Percentiles rank a stretch among this genome's conserved stretches.
phyloP scores from a whole-genome alignment of 2,329 filamentous ascomycete genomes.

The Drechmeria coniospora region DNA sequence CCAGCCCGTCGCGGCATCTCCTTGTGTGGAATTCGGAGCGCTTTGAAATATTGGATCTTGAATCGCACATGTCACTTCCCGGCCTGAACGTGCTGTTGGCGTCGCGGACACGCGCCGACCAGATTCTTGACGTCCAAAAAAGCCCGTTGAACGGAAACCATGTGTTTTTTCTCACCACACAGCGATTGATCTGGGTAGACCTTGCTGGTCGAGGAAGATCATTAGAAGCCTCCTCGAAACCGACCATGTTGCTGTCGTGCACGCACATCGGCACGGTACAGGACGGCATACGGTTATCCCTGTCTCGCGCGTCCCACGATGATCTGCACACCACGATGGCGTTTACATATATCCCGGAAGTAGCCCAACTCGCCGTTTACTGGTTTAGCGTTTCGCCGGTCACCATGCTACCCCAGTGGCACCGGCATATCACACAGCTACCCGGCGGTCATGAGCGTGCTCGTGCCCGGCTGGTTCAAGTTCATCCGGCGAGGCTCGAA shows the following conservation, averaged over 20 bases:
- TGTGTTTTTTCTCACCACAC: conserved; percentile 44
- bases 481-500: conserved; percentile 13
- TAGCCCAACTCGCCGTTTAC: conserved; percentile 17
- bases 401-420: conserved; percentile 18
- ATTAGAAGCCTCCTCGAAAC: conserved; percentile 5
- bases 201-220: conserved; percentile 11
- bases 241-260: conserved; percentile 13
- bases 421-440: conserved; percentile 18
- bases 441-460: conserved; percentile 5
- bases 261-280: conserved; percentile 13
- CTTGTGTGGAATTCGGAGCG: conserved; percentile 21
- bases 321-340: conserved; percentile 13
- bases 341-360: conserved; percentile 16
- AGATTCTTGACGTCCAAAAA: conserved; percentile 39
- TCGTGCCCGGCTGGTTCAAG: conserved; percentile 11
- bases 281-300: conserved; percentile 13
- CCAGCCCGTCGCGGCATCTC: conserved; percentile 8
- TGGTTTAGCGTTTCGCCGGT: conserved; percentile 16
- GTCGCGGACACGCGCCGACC: conserved; percentile 14
- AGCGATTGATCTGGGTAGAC: conserved; percentile 32
- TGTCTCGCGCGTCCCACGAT: conserved; percentile 10
- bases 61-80: conserved; percentile 14
- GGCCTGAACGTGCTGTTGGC: conserved; percentile 12
- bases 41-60: conserved; percentile 21
- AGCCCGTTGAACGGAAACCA: conserved; percentile 30